These are phyloP conservation scores for Phytophthora pini DNA, from an alignment of 352 stramenopile genomes.

Conservation along the genomic window DNA sequence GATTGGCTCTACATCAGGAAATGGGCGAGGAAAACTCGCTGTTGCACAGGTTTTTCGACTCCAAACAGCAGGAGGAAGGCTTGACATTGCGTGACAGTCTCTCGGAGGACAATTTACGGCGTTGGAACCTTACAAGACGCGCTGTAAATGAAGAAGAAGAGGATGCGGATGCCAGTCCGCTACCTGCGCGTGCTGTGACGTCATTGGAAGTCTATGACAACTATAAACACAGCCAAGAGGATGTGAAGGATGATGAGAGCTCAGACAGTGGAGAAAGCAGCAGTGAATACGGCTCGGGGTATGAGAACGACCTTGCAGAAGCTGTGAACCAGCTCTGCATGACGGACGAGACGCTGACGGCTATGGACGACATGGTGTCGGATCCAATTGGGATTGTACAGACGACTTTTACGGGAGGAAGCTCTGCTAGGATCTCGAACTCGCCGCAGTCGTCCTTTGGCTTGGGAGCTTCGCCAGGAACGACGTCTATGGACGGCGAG, in stretches of 20 bases:
- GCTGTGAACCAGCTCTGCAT: conserved; percentile 76
- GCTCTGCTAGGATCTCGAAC: conserved; percentile 45
- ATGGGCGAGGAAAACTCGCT: conserved; percentile 61
- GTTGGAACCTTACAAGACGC: conserved; percentile 20
- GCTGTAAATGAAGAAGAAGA: conserved; percentile 14
- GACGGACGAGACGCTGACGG: conserved; percentile 59
- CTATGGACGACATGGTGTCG: conserved; percentile 62
- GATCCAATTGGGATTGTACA: conserved; percentile 56
- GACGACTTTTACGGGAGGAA: conserved; percentile 26
- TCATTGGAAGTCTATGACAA: conserved; percentile 15
- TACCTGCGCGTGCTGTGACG: conserved; percentile 5
- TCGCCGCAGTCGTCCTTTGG: conserved; percentile 77
- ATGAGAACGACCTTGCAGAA: conserved; percentile 75
- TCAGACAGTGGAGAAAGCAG: conserved; percentile 36
- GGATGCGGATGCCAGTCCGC: conserved; percentile 5
- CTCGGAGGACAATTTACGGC: conserved; percentile 28
- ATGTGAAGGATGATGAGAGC: conserved; percentile 15
- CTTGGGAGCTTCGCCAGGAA: conserved; percentile 65
- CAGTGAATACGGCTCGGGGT: conserved; percentile 68
- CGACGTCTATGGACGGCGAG: conserved; percentile 73
- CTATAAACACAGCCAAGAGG: conserved; percentile 28
- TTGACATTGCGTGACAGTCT: conserved; percentile 23
- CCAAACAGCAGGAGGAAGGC: conserved; percentile 12
- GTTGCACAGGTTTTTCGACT: conserved; percentile 59
- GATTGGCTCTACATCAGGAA: conserved; percentile 60